Conservation (phyloP, 495 filamentous ascomycete genomes). For the Podospora sp. region DNA sequence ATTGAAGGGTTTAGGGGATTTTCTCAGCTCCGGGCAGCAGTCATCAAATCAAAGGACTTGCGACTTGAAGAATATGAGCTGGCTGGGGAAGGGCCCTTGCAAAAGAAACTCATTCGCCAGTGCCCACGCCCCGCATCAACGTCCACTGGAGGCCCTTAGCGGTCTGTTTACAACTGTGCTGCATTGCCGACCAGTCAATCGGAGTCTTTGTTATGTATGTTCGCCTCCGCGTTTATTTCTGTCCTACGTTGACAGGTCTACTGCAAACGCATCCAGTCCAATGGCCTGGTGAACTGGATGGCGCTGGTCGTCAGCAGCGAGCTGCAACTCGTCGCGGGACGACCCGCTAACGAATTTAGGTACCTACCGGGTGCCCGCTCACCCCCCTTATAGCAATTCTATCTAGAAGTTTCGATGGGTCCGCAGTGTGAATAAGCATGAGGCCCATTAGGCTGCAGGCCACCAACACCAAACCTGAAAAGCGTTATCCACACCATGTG, state of each 20-base stretch:
- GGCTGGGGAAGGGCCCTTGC: constrained; percentile 35
- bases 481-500: background rate
- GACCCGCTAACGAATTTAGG: background rate
- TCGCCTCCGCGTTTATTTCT: constrained; percentile 20
- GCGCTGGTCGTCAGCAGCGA: background rate
- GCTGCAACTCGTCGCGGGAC: background rate
- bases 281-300: background rate
- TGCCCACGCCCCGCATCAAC: constrained; percentile 17
- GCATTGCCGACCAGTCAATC: constrained; percentile 26
- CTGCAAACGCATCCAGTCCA: constrained; percentile 2
- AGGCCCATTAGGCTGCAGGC: background rate
- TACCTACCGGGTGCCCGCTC: background rate
- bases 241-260: constrained; percentile 2
- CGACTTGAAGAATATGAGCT: constrained; percentile 37
- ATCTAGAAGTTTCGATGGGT: background rate
- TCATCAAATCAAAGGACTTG: constrained; percentile 29
- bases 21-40: constrained; percentile 32
- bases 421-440: background rate
- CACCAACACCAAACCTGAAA: background rate
- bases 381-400: background rate
- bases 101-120: constrained; percentile 31
- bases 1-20: constrained; percentile 39
- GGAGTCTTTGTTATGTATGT: constrained; percentile 21
- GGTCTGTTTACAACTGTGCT: constrained; percentile 27
- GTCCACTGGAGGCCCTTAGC: constrained; percentile 1